Base-by-base conservation (phyloP, 169 alveolate genomes). In the Plasmodium gonderi region DNA sequence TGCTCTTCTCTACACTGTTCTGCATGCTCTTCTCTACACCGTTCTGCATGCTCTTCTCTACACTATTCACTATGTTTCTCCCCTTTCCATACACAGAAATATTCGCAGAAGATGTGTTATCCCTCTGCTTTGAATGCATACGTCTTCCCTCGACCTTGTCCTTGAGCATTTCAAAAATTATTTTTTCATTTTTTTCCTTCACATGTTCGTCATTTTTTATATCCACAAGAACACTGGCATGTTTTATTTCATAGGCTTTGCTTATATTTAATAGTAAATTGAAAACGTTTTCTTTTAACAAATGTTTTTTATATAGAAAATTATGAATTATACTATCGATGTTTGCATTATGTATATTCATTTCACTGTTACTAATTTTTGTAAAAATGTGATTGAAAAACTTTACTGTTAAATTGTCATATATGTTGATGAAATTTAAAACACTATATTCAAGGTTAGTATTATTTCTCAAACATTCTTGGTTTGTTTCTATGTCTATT, bases 321-420 rank as follows among this genome's bases (percentile, higher is more conserved):
- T 87, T 75, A 75, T 87, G 26, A 14, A 87, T 87, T 44, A 87
- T 87, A 42, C 17, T 9, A 33, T 87, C 89, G 54, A 87, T 47
- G 23, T 87, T 51, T 4, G 79, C 40, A 87, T 40, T 87, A 9
- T 87, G 69, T 76, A 87, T 87, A 65, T 87, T 76, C 78, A 51
- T 87, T 29, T 87, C 93, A 7, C 42, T 51, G 44, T 87, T 87
- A 47, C 68, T 87, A 36, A 87, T 75, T 42, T 87, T 87, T 14
- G 79, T 87, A 67, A 87, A 87, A n/a, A 87, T 75, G 44, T 87
- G 79, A 26, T 87, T 75, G 79, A 87, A 87, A 87, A 87, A 87
- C 7, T 87, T 87, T 4, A 75, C 68, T 23, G 93, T 87, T 38
- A 87, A 75, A 74, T 64, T 87, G 36, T 87, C 93, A 68, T 87